Evolutionary conservation across 176 grass and related monocot genomes (phyloP), one percentile per base, ranked within the genome.

Genomic region (Olyra latifolia): DNA sequence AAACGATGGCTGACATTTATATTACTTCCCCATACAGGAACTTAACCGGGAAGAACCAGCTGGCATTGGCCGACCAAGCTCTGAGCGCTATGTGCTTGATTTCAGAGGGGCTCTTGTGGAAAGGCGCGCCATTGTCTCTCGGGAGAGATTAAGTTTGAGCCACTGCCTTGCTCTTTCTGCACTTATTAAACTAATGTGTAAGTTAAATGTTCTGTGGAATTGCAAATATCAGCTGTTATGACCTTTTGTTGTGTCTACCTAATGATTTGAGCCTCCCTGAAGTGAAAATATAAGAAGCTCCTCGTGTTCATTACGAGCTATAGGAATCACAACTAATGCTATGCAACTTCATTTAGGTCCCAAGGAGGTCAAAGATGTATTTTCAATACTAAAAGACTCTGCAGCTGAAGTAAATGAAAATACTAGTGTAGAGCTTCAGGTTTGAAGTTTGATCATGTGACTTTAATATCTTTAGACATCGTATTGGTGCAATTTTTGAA

Each of bases 111-210:
- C 92, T 76, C 73, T 95, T 54, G 87, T 98, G 20, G 92, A 98
- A 84, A 93, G 95, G 44, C 86, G 54, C 59, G 92, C 92, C 29
- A 90, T 98, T 87, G 92, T 98, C 74, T 83, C 75, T 22, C 62
- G 95, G 55, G 95, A 95, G 82, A 98, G 95, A 84, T 83, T 94
- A 79, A 98, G 83, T 89, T 82, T 98, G 72, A 98, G 95, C 61
- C 95, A 98, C 60, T 98, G 95, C 83, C 95, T 98, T 78, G 90
- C 87, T 41, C 86, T 98, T 69, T 98, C 95, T 79, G 83, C 85
- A 48, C 88, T 95, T 66, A 86, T 93, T 81, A 82, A 71, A 60
- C 80, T 62, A 80, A 91, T 90, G 87, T 91, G 90, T 98, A 94
- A 89, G 92, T 80, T 49, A 47, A 58, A 76, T 32, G 12, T 65